Evolutionary conservation across 2,329 filamentous ascomycete species (phyloP).

Genomic region (Arthrobotrys sphaeroides): DNA sequence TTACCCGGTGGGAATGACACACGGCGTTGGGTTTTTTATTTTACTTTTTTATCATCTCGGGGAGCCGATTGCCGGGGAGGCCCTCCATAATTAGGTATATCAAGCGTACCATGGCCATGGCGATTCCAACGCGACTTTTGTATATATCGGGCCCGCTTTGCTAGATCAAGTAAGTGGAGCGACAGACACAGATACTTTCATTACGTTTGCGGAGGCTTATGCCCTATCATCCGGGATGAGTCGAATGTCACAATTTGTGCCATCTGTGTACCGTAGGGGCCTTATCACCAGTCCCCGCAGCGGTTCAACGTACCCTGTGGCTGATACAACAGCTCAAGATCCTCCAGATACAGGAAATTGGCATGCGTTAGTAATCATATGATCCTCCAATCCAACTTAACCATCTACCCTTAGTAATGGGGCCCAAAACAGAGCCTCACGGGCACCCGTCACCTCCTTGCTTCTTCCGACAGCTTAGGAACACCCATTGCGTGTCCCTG

Average conservation of each 20-base stretch:
- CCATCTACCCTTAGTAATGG: conserved; percentile 9
- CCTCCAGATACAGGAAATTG: conserved; percentile 17
- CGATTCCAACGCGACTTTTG: conserved; percentile 28
- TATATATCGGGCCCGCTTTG: conserved; percentile 52
- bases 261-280: background rate
- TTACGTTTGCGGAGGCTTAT: conserved; percentile 41
- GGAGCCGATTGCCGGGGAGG: conserved; percentile 13
- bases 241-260: conserved; percentile 4
- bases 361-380: conserved; percentile 14
- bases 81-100: background rate
- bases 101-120: background rate
- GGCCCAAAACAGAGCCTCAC: conserved; percentile 38
- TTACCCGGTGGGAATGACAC: background rate
- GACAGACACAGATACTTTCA: background rate
- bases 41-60: background rate
- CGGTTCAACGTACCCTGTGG: conserved; percentile 14
- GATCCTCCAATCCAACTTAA: conserved; percentile 20
- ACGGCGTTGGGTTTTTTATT: background rate
- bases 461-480: background rate
- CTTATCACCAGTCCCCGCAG: conserved; percentile 3
- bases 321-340: conserved; percentile 27
- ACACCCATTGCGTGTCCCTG: background rate
- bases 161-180: conserved; percentile 46
- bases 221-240: conserved; percentile 36
- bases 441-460: conserved; percentile 8